These are phyloP conservation scores for Solanum bukasovii DNA, from an alignment of 257 asterid genomes.

Conservation along the genomic window DNA sequence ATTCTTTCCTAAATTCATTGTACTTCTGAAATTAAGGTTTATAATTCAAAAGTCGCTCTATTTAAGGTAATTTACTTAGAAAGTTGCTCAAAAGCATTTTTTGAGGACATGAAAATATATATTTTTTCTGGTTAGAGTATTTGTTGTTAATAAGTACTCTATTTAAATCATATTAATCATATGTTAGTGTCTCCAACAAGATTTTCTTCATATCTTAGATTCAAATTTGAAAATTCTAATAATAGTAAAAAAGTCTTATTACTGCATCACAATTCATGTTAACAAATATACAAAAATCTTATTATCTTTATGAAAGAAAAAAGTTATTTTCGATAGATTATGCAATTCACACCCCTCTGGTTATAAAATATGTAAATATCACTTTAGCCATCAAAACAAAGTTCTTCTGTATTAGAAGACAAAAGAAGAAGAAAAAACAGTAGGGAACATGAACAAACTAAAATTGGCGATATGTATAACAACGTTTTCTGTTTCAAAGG, in stretches of 20 bases:
- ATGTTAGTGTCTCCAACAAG: no score
- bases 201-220: no score
- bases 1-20: no score
- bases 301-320: no score
- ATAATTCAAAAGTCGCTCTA: neutral
- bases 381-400: neutral
- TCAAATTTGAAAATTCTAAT: no score
- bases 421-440: neutral
- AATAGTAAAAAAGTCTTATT: neutral
- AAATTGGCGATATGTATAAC: neutral
- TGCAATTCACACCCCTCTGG: neutral
- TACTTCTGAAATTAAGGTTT: no score
- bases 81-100: neutral
- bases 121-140: neutral
- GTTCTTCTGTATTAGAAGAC: neutral
- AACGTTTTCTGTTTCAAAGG: neutral
- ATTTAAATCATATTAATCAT: no score
- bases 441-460: neutral
- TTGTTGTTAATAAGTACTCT: neutral
- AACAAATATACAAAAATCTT: no score
- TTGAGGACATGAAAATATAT: neutral
- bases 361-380: neutral
- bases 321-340: neutral
- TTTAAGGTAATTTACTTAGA: neutral
- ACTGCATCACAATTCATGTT: no score